Base-by-base conservation (phyloP, 345 rosid species). In the Acer yangbiense region DNA sequence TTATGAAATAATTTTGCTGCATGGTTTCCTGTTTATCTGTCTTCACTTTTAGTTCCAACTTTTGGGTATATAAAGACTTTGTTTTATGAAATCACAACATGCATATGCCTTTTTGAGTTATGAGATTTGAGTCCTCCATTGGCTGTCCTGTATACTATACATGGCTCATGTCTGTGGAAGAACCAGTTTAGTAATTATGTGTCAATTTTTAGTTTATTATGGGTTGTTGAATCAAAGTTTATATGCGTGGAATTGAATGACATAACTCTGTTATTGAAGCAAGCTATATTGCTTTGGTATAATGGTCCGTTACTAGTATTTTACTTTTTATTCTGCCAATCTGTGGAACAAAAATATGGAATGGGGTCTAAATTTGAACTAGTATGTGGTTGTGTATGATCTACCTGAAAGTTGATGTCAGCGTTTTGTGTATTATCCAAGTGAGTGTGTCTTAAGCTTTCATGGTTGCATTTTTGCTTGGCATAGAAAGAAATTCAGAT, bases 191-290 rank as follows among this genome's bases (percentile, higher is more conserved):
- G 16, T 50, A 7, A 23, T 69, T 66, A 4, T 41, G 17, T 23
- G 73, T 8, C 8, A 25, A 23, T 14, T 52, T 14, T 50, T 12
- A 21, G 14, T 41, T 50, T 69, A 23, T 68, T 4, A 6, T 12
- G 14, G 17, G 29, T 68, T 44, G 14, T 50, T 69, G 46, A 71
- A 29, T 13, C 43, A 71, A 17, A 46, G 50, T 71, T 71, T 71
- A 17, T 18, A 17, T 52, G 18, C 6, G 25, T 3, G 11, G 17
- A 32, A 17, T 16, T 18, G 74, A 52, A 70, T 52, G 61, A 41
- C 62, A 11, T 9, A 41, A 41, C 11, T 65, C 20, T 8, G 68
- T 65, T 65, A n/a, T 35, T 39, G 50, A 46, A 46, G 50, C 50
- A 10, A 46, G 0, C 50, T 4, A 46, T 11, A 46, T 46, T 10